Evolutionary conservation across 2,329 filamentous ascomycete genomes (phyloP).

Genomic region (Hortaea werneckii): DNA sequence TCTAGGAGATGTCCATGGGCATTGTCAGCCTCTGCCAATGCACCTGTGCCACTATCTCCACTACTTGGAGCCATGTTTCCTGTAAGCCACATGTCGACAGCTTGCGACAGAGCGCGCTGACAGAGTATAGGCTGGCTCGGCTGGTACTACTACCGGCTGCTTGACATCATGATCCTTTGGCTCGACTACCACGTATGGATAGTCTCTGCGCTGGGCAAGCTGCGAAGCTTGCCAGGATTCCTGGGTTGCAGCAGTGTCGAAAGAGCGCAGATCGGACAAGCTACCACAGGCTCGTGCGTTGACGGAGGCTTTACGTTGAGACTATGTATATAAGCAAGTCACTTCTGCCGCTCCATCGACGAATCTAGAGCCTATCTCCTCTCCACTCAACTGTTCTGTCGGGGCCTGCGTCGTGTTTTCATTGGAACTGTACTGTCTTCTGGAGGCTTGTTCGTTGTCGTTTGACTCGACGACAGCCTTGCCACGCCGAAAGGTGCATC

Average conservation of each 20-base stretch:
- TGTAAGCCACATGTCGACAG: background rate
- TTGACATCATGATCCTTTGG: no score
- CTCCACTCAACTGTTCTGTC: background rate
- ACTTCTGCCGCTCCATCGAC: background rate
- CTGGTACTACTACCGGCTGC: no score
- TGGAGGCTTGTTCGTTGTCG: slow-evolving; percentile 3
- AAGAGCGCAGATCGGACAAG: slow-evolving; percentile 1
- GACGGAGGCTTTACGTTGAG: background rate
- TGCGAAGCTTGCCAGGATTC: no score
- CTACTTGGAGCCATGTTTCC: slow-evolving; percentile 3
- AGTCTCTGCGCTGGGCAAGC: no score
- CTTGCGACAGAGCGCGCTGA: no score
- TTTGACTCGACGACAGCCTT: no score
- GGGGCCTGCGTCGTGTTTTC: slow-evolving; percentile 5
- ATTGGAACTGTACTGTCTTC: slow-evolving; percentile 8
- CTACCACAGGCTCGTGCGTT: slow-evolving; percentile 10
- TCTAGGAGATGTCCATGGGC: background rate
- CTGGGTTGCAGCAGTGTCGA: background rate
- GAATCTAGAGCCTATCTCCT: background rate
- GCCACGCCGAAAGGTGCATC: no score
- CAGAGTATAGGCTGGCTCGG: no score
- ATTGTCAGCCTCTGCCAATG: background rate
- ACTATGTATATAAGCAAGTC: background rate
- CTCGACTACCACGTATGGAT: no score
- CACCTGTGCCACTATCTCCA: slow-evolving; percentile 2